Percentiles rank a stretch among this genome's conserved stretches.
phyloP scores from a whole-genome alignment of 306 rosid genomes.

The Trifolium pratense region DNA sequence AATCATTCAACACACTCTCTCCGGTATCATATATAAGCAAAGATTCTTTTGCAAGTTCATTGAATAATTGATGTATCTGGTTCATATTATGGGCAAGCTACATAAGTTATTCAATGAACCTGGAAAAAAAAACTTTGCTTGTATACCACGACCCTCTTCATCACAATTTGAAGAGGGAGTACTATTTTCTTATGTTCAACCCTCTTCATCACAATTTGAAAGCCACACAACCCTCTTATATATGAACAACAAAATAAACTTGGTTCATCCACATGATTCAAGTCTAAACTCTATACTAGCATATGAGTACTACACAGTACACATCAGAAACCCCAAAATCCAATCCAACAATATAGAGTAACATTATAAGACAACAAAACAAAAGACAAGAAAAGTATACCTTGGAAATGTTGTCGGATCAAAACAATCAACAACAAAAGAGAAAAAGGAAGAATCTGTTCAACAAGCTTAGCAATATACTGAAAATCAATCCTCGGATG shows the following conservation, averaged over 20 bases:
- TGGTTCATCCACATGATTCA: neutral
- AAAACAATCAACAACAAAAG: conserved; percentile 74
- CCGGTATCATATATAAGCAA: no score
- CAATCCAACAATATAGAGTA: neutral
- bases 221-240: neutral
- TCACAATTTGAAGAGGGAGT: no score
- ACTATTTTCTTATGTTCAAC: conserved; percentile 9
- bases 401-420: conserved; percentile 91
- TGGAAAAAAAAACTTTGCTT: no score
- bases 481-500: conserved; percentile 68
- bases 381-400: conserved; percentile 44
- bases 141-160: no score
- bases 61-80: no score
- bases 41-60: no score
- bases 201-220: conserved; percentile 23
- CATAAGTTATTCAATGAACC: no score
- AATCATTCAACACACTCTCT: neutral
- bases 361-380: neutral
- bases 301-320: neutral
- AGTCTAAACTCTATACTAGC: conserved; percentile 10
- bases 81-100: no score
- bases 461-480: conserved; percentile 73
- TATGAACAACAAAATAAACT: conserved; percentile 2
- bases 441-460: conserved; percentile 86
- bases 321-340: neutral